A percentile compares a stretch with the other conserved stretches of the same genome.
Evolutionary conservation across 1,284 basidiomycete genomes (phyloP).

Genomic region (Puccinia brachypodii): DNA sequence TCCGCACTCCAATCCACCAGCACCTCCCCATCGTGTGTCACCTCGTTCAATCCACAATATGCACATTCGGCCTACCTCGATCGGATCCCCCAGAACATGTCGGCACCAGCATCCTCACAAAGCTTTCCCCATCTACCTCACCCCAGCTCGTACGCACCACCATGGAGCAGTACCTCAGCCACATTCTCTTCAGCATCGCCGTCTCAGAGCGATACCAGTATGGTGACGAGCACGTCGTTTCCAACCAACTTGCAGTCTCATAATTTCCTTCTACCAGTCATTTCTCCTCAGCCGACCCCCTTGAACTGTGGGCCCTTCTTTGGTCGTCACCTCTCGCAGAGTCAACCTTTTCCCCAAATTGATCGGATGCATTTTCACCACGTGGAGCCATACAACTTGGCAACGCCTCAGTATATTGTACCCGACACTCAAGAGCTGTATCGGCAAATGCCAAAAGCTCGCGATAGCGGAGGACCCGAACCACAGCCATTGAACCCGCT

Average conservation of each 20-base stretch:
- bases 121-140: constrained; percentile 20
- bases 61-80: constrained; percentile 3
- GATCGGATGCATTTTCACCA: neutral
- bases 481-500: neutral
- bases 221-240: neutral
- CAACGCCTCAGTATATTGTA: constrained; percentile 6
- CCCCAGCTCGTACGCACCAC: constrained; percentile 4
- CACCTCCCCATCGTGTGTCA: constrained; percentile 22
- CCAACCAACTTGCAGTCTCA: neutral
- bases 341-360: constrained; percentile 17
- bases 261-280: constrained; percentile 25
- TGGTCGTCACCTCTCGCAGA: constrained; percentile 16
- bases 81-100: constrained; percentile 22
- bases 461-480: neutral
- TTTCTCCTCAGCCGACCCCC: constrained; percentile 10
- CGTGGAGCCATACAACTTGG: neutral
- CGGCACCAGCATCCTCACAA: constrained; percentile 33
- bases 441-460: constrained; percentile 1
- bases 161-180: neutral
- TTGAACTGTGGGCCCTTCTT: constrained; percentile 18
- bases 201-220: constrained; percentile 3
- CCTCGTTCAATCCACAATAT: constrained; percentile 24
- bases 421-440: constrained; percentile 14
- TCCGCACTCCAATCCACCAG: constrained; percentile 26
- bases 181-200: constrained; percentile 18